Conservation (phyloP, 352 stramenopile species). For the Phytophthora citricola region DNA sequence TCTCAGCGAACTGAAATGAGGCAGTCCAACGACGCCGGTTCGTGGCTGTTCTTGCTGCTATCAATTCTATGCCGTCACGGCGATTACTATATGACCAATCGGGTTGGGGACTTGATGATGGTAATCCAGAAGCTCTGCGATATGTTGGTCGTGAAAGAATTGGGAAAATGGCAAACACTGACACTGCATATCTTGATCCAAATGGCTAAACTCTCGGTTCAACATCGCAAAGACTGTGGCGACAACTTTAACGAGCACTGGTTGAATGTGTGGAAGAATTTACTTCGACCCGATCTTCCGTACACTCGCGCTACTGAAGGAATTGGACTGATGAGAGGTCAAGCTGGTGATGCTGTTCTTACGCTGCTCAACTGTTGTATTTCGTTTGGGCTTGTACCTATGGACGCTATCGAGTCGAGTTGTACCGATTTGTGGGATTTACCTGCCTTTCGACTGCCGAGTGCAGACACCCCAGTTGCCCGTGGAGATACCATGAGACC, state of each 20-base stretch:
- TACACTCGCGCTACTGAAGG: constrained; percentile 57
- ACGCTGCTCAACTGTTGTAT: constrained; percentile 56
- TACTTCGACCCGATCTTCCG: constrained; percentile 63
- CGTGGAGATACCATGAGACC: constrained; percentile 38
- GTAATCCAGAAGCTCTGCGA: constrained; percentile 54
- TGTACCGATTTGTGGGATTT: constrained; percentile 50
- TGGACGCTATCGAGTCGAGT: constrained; percentile 37
- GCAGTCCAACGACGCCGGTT: constrained; percentile 41
- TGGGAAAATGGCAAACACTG: constrained; percentile 59
- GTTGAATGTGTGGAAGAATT: constrained; percentile 49
- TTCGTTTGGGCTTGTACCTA: constrained; percentile 50
- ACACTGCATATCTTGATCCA: constrained; percentile 58
- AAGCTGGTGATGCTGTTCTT: constrained; percentile 59
- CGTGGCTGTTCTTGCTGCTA: constrained; percentile 58
- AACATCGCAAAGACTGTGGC: constrained; percentile 38
- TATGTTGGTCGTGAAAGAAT: constrained; percentile 53
- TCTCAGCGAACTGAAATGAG: constrained; percentile 30
- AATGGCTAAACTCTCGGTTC: constrained; percentile 47
- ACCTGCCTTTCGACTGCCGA: constrained; percentile 48
- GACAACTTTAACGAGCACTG: constrained; percentile 54
- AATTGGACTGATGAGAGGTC: constrained; percentile 46
- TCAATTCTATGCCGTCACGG: constrained; percentile 55
- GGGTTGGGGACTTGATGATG: constrained; percentile 67
- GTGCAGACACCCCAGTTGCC: constrained; percentile 20
- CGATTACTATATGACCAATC: constrained; percentile 59